phyloP scores from a whole-genome alignment of 1,284 basidiomycete species.

The Earliella scabrosa region DNA sequence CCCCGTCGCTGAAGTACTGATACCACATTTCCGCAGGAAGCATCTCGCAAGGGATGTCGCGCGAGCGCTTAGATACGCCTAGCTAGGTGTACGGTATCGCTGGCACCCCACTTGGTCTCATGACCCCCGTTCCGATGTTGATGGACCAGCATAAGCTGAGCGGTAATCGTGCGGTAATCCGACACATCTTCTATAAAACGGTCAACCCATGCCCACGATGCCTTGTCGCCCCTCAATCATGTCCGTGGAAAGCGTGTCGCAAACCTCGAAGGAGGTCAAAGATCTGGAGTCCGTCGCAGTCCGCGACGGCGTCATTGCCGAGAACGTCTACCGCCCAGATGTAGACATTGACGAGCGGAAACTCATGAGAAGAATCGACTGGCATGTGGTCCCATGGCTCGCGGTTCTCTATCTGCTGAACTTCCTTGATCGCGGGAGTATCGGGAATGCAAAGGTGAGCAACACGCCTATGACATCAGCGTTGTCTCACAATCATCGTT shows the following conservation, averaged over 20 bases:
- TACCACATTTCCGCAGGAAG: not conserved
- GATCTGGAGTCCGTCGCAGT: conserved; percentile 21
- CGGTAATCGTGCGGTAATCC: too few species aligned
- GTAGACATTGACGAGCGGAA: conserved; percentile 66
- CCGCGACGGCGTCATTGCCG: conserved; percentile 9
- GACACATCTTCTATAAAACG: not conserved
- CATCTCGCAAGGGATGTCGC: not conserved
- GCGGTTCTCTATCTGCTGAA: conserved; percentile 78
- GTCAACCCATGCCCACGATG: not conserved
- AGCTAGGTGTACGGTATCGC: too few species aligned
- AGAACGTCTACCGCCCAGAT: conserved; percentile 49
- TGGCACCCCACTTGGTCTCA: not conserved
- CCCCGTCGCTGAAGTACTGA: too few species aligned
- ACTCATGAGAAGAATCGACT: conserved; percentile 68
- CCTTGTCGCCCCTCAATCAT: conserved; percentile 5
- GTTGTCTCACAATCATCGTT: not conserved
- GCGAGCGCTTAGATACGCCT: not conserved
- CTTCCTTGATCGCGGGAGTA: conserved; percentile 79
- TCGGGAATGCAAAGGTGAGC: conserved; percentile 77
- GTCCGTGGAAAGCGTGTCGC: conserved; percentile 20
- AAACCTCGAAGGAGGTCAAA: conserved; percentile 15
- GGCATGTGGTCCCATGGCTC: conserved; percentile 68
- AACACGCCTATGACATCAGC: not conserved
- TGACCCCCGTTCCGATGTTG: not conserved
- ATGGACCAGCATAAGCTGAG: not conserved